A percentile compares a stretch with the other conserved stretches of the same genome.
Evolutionary conservation across 139 green algal species (phyloP).

Genomic region (Eudorina sp.): DNA sequence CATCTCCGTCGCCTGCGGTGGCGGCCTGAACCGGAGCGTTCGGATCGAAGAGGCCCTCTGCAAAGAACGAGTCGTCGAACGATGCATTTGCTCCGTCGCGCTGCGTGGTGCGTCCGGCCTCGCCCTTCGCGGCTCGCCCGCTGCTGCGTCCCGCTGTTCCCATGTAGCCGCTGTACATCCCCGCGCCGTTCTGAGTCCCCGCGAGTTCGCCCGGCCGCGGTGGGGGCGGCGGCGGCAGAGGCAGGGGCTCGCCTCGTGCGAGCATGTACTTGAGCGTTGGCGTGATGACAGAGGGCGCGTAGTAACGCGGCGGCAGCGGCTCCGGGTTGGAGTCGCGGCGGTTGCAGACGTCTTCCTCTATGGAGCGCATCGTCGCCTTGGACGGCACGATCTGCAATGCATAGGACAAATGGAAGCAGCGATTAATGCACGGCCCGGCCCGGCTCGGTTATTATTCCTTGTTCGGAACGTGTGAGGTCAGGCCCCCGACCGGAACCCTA

Average conservation of each 20-base stretch:
- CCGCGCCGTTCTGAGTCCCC: no score
- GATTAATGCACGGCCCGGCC: no score
- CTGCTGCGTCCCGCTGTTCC: background rate
- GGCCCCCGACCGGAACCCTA: no score
- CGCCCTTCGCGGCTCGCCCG: background rate
- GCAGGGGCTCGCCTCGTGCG: background rate
- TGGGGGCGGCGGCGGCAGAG: background rate
- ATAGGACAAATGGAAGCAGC: no score
- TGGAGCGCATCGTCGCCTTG: conserved; percentile 21
- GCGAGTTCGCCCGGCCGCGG: background rate
- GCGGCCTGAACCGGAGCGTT: background rate
- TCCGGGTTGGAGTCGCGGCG: conserved; percentile 14
- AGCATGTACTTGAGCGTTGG: conserved; percentile 50
- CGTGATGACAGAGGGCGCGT: conserved; percentile 49
- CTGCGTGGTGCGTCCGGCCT: background rate
- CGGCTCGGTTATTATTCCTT: no score
- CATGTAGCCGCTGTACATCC: background rate
- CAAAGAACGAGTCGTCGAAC: conserved; percentile 30
- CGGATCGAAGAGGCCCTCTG: background rate
- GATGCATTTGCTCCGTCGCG: background rate
- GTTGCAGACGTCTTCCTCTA: conserved; percentile 38
- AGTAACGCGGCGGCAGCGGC: conserved; percentile 40
- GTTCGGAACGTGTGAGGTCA: no score
- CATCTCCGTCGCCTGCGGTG: background rate
- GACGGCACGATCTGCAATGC: conserved; percentile 22